Percentiles rank a stretch among this genome's conserved stretches.
Evolutionary conservation across 192 early-diverging fungal genomes (phyloP).

Genomic region (Entomortierella chlamydospora): DNA sequence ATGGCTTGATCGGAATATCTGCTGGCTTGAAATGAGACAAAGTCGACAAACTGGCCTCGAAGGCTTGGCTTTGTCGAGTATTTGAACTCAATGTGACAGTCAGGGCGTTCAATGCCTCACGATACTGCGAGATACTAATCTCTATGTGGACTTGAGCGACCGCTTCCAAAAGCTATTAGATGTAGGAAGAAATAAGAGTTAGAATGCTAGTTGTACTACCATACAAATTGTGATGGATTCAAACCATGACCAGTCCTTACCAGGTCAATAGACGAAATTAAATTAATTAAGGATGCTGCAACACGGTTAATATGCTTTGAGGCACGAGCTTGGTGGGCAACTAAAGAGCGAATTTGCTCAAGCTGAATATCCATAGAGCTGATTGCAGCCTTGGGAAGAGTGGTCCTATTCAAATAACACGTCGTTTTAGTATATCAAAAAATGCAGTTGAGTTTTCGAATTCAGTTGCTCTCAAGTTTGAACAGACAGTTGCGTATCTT

Average conservation of each 20-base stretch:
- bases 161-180: constrained; percentile 37
- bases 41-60: neutral
- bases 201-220: neutral
- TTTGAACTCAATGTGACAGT: constrained; percentile 6
- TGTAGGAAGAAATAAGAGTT: neutral
- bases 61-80: constrained; percentile 22
- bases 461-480: too few species aligned
- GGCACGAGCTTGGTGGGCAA: constrained; percentile 37
- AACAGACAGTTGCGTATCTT: neutral
- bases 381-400: constrained; percentile 44
- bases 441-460: too few species aligned
- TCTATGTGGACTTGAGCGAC: constrained; percentile 31
- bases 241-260: constrained; percentile 11
- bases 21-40: constrained; percentile 20
- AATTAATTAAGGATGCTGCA: constrained; percentile 45
- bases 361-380: constrained; percentile 50
- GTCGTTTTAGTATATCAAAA: neutral
- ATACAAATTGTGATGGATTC: neutral
- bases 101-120: constrained; percentile 22
- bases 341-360: constrained; percentile 47
- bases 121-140: constrained; percentile 12
- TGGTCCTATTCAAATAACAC: constrained; percentile 24
- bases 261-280: constrained; percentile 37
- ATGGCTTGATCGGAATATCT: constrained; percentile 28
- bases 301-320: constrained; percentile 48